Evolutionary conservation across 1,139 yeast species (phyloP), one percentile per base, ranked within the genome.

Genomic region (Pichia sp.): DNA sequence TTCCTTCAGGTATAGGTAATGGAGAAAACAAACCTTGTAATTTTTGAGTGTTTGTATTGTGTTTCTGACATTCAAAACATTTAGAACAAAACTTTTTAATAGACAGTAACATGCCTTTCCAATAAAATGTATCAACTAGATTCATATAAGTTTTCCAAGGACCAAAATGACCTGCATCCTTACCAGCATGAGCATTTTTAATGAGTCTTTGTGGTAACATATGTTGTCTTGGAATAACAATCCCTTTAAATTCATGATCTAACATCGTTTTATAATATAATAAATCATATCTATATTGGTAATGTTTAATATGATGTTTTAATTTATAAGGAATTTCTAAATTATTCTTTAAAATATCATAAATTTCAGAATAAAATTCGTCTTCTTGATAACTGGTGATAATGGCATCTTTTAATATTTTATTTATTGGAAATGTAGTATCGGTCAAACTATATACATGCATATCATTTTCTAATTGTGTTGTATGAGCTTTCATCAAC

Each of bases 11-110:
- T 7, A 44, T 10, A 2, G 37, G 43, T 33, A 44, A 26, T 5
- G 47, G 50, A 5, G 25, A 2, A 26, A 47, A 44, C 25, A 47
- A 34, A 1, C 50, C 50, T 30, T 44, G 44, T 18, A 9, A 11
- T 25, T 11, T 11, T 34, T 9, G 26, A 5, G 34, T 44, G 11
- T 18, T 25, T 1, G 40, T 7, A 5, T 47, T 47, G 3, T 25
- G 7, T 18, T n/a, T 28, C 30, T 47, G 48, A 34, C 50, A 47
- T 3, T 6, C 34, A 2, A 7, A 7, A 38, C 47, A 40, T 5
- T 11, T 38, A 1, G 32, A 18, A 26, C 37, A 18, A 18, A 10
- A 39, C 18, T 7, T 33, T 10, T 40, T 28, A 29, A 44, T 31
- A 2, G 45, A 3, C 7, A 34, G 29, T 5, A 39, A 10, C 44